Percentiles rank a stretch among this genome's conserved stretches.
These are phyloP conservation scores for Solanum pimpinellifolium DNA, from an alignment of 257 asterid genomes.

Conservation along the genomic window DNA sequence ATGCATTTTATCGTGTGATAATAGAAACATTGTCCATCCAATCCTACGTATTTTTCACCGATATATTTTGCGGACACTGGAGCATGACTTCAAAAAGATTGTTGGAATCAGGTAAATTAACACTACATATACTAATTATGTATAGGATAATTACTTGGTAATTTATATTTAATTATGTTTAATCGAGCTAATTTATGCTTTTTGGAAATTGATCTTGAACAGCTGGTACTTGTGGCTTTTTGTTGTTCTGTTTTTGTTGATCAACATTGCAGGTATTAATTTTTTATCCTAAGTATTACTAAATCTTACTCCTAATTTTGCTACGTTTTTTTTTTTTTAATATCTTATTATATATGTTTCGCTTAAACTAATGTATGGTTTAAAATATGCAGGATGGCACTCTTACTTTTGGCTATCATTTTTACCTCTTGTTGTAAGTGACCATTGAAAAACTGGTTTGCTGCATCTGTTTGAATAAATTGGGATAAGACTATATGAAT, in stretches of 20 bases:
- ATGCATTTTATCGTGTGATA: neutral
- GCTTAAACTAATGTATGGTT: neutral
- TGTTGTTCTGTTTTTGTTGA: conserved; percentile 64
- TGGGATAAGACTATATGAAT: neutral
- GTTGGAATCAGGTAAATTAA: conserved; percentile 64
- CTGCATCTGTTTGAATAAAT: neutral
- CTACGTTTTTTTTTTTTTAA: neutral
- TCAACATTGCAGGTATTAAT: conserved; percentile 63
- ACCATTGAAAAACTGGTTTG: neutral
- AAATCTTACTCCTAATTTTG: neutral
- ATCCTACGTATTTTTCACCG: conserved; percentile 51
- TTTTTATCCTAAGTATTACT: neutral
- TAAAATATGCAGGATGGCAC: conserved; percentile 72
- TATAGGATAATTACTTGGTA: neutral
- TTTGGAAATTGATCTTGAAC: conserved; percentile 11
- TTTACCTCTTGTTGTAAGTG: conserved; percentile 65
- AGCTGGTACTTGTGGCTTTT: conserved; percentile 95
- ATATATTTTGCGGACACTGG: conserved; percentile 68
- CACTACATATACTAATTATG: neutral
- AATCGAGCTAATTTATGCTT: neutral
- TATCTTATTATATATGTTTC: neutral
- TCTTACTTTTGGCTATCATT: conserved; percentile 84
- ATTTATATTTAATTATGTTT: neutral
- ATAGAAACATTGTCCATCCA: conserved; percentile 53
- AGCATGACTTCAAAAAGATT: conserved; percentile 67